Evolutionary conservation across 495 filamentous ascomycete species (phyloP), one percentile per base, ranked within the genome.

Genomic region (Aspergillus carlsbadensis): DNA sequence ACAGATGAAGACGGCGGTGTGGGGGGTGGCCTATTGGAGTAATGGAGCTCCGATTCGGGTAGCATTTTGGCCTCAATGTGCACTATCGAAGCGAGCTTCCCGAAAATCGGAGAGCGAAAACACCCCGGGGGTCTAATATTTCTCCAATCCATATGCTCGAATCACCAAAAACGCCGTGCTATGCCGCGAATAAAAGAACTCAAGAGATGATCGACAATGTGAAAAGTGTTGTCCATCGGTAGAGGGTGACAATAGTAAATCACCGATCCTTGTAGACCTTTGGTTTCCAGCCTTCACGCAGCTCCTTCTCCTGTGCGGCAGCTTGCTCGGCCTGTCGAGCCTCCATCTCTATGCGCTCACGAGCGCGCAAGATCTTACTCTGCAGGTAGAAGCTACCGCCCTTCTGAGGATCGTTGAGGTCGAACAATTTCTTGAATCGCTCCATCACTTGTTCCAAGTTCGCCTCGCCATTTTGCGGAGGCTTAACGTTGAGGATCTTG

Each of bases 351-450:
- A 98, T 88, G 57, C 94, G 79, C 73, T 98, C 92, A 40, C 93
- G 81, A 43, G 94, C 94, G 52, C 94, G 77, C 51, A 98, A 72
- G 40, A 98, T 82, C 73, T 98, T 98, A 75, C 95, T 98, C 75
- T 98, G 94, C 51, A 98, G 78, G 70, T 98, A 98, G 68, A 98
- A 98, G 65, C 91, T 96, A 13, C 94, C 94, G 26, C 94, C 94
- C 68, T 96, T 96, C 68, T 91, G 78, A 21, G 94, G 93, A 52
- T 98, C 90, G 73, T 98, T 98, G 57, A 79, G 67, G 65, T 98
- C 95, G 70, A 98, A 98, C 44, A 98, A 75, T 58, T 85, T 86
- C 83, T 98, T 98, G 81, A 97, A 98, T 40, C 91, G 82, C 54
- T 88, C 84, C 78, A 87, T 87, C 46, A 95, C 81, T 34, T 82